A percentile compares a stretch with the other conserved stretches of the same genome.
Conservation (phyloP, 2,329 filamentous ascomycete genomes). For the Phaeosphaeria sp. region DNA sequence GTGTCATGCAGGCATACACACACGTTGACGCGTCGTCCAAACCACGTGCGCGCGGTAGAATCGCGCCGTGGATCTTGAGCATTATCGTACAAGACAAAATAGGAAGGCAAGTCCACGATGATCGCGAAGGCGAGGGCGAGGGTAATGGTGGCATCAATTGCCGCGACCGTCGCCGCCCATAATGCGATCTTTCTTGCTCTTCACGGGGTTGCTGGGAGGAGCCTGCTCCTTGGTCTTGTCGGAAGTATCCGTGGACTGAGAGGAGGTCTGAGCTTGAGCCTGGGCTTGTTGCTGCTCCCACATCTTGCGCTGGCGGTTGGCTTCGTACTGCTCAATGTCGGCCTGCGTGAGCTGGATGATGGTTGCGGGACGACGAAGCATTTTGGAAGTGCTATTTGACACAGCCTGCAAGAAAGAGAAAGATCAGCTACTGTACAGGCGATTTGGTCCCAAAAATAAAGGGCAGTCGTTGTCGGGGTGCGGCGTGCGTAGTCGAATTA, state of each 20-base stretch:
- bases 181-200: slow-evolving; percentile 40
- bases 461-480: background rate
- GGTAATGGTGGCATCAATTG: slow-evolving; percentile 6
- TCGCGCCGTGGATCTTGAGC: background rate
- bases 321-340: slow-evolving; percentile 74
- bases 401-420: background rate
- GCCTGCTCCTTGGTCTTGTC: slow-evolving; percentile 20
- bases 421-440: background rate
- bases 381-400: slow-evolving; percentile 36
- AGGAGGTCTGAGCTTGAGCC: slow-evolving; percentile 13
- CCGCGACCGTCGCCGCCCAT: slow-evolving; percentile 31
- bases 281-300: slow-evolving; percentile 30
- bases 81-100: background rate
- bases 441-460: background rate
- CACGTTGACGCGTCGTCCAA: background rate
- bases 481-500: background rate
- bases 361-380: slow-evolving; percentile 73
- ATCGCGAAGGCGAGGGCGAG: background rate
- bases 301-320: slow-evolving; percentile 56
- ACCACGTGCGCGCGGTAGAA: background rate
- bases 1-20: background rate
- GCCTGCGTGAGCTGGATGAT: slow-evolving; percentile 71
- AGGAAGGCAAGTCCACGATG: background rate
- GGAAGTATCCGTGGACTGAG: slow-evolving; percentile 24
- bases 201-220: slow-evolving; percentile 11